A percentile compares a stretch with the other conserved stretches of the same genome.
Conservation (phyloP, 495 filamentous ascomycete species). For the Rhypophila decipiens region DNA sequence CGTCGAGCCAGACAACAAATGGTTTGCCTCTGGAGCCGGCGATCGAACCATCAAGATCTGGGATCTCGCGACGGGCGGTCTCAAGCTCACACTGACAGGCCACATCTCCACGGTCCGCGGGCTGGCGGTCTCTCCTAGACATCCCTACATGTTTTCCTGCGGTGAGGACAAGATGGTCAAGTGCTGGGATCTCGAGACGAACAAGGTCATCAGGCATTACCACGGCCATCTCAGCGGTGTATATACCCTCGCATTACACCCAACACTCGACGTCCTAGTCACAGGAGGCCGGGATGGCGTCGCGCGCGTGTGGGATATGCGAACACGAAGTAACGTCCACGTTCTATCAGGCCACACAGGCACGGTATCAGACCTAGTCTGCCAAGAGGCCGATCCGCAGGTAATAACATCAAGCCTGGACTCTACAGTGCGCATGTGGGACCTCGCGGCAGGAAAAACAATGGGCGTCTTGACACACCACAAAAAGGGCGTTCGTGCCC, state of each 20-base stretch:
- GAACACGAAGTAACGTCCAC: slow-evolving; percentile 90
- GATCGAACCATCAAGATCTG: slow-evolving; percentile 99
- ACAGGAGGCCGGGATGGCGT: slow-evolving; percentile 95
- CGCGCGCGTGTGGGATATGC: slow-evolving; percentile 97
- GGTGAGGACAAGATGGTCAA: slow-evolving; percentile 99
- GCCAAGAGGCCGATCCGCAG: slow-evolving; percentile 95
- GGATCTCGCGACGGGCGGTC: slow-evolving; percentile 80
- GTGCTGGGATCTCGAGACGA: slow-evolving; percentile 98
- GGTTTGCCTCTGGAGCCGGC: slow-evolving; percentile 94
- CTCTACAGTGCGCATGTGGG: slow-evolving; percentile 89
- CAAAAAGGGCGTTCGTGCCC: slow-evolving; percentile 90
- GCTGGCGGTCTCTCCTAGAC: slow-evolving; percentile 83
- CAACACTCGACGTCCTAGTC: slow-evolving; percentile 87
- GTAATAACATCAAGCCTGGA: slow-evolving; percentile 89
- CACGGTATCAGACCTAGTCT: slow-evolving; percentile 82
- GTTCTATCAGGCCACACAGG: slow-evolving; percentile 85
- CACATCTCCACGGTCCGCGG: slow-evolving; percentile 97
- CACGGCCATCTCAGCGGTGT: slow-evolving; percentile 97
- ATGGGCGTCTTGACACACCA: slow-evolving; percentile 97
- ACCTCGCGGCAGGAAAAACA: slow-evolving; percentile 90
- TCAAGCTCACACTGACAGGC: slow-evolving; percentile 85
- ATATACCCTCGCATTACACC: slow-evolving; percentile 85
- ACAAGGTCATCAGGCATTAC: slow-evolving; percentile 98
- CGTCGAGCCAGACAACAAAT: slow-evolving; percentile 93
- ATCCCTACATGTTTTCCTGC: slow-evolving; percentile 96